phyloP scores from a whole-genome alignment of 2,329 filamentous ascomycete genomes.

The Atkinsonella hypoxylon region DNA sequence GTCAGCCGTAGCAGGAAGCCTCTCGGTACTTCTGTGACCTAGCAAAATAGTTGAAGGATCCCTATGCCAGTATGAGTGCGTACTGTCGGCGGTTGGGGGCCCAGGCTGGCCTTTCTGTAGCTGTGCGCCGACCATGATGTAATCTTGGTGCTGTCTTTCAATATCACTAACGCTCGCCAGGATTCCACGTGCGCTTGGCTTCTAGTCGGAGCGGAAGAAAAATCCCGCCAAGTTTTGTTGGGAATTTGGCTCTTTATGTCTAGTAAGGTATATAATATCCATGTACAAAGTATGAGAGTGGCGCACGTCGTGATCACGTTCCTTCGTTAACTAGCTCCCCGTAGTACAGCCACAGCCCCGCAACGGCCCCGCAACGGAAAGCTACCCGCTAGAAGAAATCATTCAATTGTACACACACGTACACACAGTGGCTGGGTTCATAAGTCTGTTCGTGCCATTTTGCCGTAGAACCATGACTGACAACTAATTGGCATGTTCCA shows the following conservation, averaged over 20 bases:
- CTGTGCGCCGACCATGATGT: constrained; percentile 19
- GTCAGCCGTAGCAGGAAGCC: constrained; percentile 51
- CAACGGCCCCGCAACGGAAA: no score
- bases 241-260: no score
- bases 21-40: constrained; percentile 54
- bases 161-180: background rate
- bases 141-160: background rate
- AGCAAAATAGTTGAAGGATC: constrained; percentile 52
- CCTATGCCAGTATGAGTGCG: constrained; percentile 61
- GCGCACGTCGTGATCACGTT: no score
- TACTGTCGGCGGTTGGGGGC: constrained; percentile 49
- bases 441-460: constrained; percentile 18
- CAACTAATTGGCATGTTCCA: constrained; percentile 13
- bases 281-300: no score
- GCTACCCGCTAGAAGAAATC: no score
- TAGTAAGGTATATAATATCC: no score
- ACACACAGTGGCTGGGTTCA: constrained; percentile 9
- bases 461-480: constrained; percentile 19
- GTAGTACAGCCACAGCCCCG: no score
- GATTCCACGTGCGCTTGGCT: background rate
- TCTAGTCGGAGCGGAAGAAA: no score
- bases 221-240: no score
- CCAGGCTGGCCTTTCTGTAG: constrained; percentile 30
- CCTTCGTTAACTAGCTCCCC: no score
- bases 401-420: no score